Evolutionary conservation across 805 yeast genomes (phyloP).

Genomic region (Debaryomyces maramus): DNA sequence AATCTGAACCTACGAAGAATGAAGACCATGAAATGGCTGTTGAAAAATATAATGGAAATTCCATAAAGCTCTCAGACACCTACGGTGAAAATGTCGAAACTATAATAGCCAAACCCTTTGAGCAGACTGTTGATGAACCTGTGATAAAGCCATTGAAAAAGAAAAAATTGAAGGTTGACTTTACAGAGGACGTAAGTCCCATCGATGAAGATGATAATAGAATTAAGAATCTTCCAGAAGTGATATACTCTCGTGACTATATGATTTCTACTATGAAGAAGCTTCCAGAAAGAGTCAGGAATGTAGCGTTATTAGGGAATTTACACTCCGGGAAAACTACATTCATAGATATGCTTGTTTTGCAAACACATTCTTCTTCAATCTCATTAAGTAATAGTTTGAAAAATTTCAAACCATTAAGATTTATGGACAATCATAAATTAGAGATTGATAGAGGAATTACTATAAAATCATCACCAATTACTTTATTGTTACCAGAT

Average conservation of each 20-base stretch:
- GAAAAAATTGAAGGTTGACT: conserved; percentile 46
- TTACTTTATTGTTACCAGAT: conserved; percentile 59
- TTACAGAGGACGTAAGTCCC: conserved; percentile 6
- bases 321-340: conserved; percentile 86
- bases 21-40: conserved; percentile 11
- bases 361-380: conserved; percentile 57
- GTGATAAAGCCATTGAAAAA: conserved; percentile 54
- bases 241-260: conserved; percentile 62
- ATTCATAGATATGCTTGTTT: conserved; percentile 64
- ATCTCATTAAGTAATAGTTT: conserved; percentile 26
- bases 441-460: conserved; percentile 72
- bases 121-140: conserved; percentile 49
- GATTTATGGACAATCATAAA: conserved; percentile 71
- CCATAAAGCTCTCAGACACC: conserved; percentile 3
- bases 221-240: conserved; percentile 50
- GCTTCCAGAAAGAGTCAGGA: conserved; percentile 67
- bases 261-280: conserved; percentile 46
- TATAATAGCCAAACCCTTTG: conserved; percentile 47
- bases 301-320: conserved; percentile 77
- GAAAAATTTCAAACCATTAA: conserved; percentile 45
- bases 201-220: conserved; percentile 7
- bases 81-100: conserved; percentile 59
- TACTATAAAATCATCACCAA: conserved; percentile 61
- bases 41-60: conserved; percentile 11
- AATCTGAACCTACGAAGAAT: conserved; percentile 8